Percentiles rank a stretch among this genome's conserved stretches.
Conservation (phyloP, 2,329 filamentous ascomycete genomes). For the Plenodomus biglobosus region DNA sequence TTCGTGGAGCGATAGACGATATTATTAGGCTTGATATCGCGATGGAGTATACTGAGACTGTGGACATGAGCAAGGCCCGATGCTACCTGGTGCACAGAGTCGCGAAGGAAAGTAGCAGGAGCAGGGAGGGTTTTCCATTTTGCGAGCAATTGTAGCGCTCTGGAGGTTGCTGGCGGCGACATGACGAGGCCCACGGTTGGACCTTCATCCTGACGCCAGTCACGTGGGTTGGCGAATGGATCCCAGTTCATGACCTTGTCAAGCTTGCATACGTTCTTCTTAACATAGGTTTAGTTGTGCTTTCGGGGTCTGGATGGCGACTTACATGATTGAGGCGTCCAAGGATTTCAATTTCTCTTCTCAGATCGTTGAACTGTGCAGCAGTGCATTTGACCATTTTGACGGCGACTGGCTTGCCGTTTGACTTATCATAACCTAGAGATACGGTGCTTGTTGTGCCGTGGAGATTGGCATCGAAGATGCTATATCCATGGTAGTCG, state of each 20-base stretch:
- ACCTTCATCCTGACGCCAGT: constrained; percentile 3
- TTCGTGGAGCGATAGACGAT: not conserved
- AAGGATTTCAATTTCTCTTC: constrained; percentile 4
- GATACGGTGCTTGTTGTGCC: constrained; percentile 7
- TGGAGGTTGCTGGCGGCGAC: constrained; percentile 2
- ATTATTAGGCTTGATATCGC: constrained; percentile 5
- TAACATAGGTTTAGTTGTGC: not conserved
- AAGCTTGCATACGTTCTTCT: constrained; percentile 2
- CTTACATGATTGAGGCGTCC: constrained; percentile 4
- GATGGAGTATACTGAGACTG: constrained; percentile 1
- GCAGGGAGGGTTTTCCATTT: not conserved
- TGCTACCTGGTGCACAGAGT: not conserved
- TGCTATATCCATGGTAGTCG: constrained; percentile 8
- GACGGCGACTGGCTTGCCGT: constrained; percentile 6
- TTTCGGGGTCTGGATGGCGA: not conserved
- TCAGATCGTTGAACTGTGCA: constrained; percentile 2
- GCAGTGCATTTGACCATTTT: constrained; percentile 6
- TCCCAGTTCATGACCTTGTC: constrained; percentile 4
- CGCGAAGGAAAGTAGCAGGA: not conserved
- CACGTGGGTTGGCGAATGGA: constrained; percentile 1
- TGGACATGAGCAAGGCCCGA: not conserved
- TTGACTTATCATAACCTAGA: constrained; percentile 6
- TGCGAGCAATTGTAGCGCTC: not conserved
- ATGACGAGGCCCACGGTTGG: constrained; percentile 5
- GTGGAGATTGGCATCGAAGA: constrained; percentile 7